Conservation (phyloP, 164 flowering plant genomes). For the Tetrastigma voinierianum region DNA sequence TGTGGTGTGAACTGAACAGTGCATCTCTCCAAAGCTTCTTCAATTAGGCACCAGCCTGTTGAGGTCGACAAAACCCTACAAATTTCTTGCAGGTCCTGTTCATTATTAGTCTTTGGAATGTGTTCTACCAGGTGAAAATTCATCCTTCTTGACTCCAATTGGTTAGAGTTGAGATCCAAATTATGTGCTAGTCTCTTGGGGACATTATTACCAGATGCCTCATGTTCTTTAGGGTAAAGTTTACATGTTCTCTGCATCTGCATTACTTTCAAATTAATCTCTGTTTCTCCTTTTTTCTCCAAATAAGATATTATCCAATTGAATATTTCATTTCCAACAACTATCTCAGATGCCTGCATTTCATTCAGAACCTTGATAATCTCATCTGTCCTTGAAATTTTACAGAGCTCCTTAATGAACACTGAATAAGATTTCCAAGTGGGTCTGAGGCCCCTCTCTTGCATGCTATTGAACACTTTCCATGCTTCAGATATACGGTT, state of each 20-base stretch:
- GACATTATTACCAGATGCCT: constrained; percentile 15
- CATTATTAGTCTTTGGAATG: constrained; percentile 18
- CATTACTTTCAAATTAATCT: constrained; percentile 37
- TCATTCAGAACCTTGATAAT: constrained; percentile 51
- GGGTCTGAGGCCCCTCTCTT: constrained; percentile 45
- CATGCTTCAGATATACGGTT: constrained; percentile 58
- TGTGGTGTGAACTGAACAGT: constrained; percentile 55
- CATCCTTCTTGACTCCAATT: constrained; percentile 11
- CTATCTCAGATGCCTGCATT: constrained; percentile 48
- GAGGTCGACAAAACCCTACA: constrained; percentile 53
- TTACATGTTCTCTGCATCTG: constrained; percentile 28
- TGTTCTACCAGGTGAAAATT: constrained; percentile 13
- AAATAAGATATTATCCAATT: constrained; percentile 40
- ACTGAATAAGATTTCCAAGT: constrained; percentile 48
- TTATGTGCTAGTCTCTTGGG: constrained; percentile 2
- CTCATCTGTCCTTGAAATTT: constrained; percentile 49
- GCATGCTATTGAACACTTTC: constrained; percentile 53
- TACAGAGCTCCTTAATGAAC: constrained; percentile 75
- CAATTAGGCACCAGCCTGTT: constrained; percentile 44
- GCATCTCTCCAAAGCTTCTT: constrained; percentile 54
- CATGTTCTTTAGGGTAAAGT: constrained; percentile 22
- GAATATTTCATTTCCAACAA: constrained; percentile 37
- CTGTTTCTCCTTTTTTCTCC: constrained; percentile 49
- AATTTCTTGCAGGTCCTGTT: constrained; percentile 43
- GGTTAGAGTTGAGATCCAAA: constrained; percentile 13